Base-by-base conservation (phyloP, 768 basidiomycete genomes). In the Coprinellus micaceus region DNA sequence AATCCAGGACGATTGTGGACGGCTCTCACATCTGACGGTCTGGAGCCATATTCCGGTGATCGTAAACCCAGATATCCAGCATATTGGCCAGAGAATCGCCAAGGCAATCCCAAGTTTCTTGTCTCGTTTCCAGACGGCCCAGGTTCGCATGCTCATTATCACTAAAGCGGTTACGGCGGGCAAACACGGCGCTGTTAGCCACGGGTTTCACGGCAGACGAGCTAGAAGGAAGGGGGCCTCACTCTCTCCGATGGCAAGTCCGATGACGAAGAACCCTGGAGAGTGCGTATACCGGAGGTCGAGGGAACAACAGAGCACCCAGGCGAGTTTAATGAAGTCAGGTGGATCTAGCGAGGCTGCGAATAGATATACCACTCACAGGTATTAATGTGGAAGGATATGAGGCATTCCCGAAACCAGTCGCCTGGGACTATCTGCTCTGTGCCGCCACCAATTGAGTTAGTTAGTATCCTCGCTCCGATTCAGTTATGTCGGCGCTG, bases 111-210 rank as follows among this genome's bases (percentile, higher is more conserved):
- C 56, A 46, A 64, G 43, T 2, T 30, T 52, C 12, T 54, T 44
- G 43, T 48, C 54, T 39, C 58, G 61, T 24, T 58, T 49, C 63
- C 63, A 64, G 7, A 64, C 61, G 22, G 59, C 63, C 63, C 63
- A 64, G 3, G 63, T 64, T 25, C 63, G 56, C 10, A 58, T 50
- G 15, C 60, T 64, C 53, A 63, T 57, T 6, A 63, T 52, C 33
- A 60, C 63, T 63, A n/a, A n/a, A n/a, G n/a, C n/a, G n/a, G n/a
- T n/a, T n/a, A n/a, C n/a, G n/a, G n/a, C n/a, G n/a, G n/a, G n/a
- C n/a, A n/a, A n/a, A n/a, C n/a, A n/a, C n/a, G n/a, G n/a, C n/a
- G n/a, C n/a, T 37, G 36, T 37, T 17, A 9, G 9, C 36, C 36
- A 17, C 36, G 9, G 17, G 9, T 17, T 17, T 30, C 22, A 19